Percentiles rank a stretch among this genome's conserved stretches.
Conservation (phyloP, 371 early-diverging fungal genomes). For the Globomyces sp. region DNA sequence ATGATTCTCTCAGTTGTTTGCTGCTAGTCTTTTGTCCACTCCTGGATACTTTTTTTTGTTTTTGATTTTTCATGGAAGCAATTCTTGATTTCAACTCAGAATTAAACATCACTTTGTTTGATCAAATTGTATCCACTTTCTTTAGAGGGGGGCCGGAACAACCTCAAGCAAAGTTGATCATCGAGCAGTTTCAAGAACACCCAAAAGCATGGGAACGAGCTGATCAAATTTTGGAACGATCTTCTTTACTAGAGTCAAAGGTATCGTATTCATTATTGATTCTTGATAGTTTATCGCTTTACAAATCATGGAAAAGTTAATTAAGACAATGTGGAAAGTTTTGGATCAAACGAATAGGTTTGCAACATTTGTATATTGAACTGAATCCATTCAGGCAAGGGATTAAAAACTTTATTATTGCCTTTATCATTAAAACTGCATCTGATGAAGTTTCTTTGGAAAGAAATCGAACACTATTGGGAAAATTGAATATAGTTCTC, state of each 20-base stretch:
- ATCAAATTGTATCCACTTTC: conserved; percentile 79
- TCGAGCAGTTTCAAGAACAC: conserved; percentile 95
- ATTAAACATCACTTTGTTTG: conserved; percentile 82
- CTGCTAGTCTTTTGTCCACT: background rate
- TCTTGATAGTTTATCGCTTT: conserved; percentile 89
- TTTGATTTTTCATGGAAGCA: conserved; percentile 37
- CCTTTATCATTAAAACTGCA: conserved; percentile 83
- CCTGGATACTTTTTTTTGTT: background rate
- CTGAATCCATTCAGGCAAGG: conserved; percentile 77
- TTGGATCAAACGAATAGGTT: conserved; percentile 56
- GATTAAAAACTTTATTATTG: conserved; percentile 92
- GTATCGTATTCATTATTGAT: conserved; percentile 45
- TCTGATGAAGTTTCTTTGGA: conserved; percentile 72
- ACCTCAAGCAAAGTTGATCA: conserved; percentile 72
- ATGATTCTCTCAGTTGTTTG: no score
- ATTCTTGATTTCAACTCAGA: conserved; percentile 90
- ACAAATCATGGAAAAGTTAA: conserved; percentile 93
- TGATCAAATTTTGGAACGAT: conserved; percentile 89
- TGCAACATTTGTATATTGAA: no score
- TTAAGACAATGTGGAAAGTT: conserved; percentile 97
- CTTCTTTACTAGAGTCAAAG: conserved; percentile 81
- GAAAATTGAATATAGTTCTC: conserved; percentile 90
- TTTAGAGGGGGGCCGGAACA: conserved; percentile 47
- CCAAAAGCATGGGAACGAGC: conserved; percentile 97
- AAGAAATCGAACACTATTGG: conserved; percentile 72